Conservation (phyloP, 2,329 filamentous ascomycete species). For the Periconia digitata region DNA sequence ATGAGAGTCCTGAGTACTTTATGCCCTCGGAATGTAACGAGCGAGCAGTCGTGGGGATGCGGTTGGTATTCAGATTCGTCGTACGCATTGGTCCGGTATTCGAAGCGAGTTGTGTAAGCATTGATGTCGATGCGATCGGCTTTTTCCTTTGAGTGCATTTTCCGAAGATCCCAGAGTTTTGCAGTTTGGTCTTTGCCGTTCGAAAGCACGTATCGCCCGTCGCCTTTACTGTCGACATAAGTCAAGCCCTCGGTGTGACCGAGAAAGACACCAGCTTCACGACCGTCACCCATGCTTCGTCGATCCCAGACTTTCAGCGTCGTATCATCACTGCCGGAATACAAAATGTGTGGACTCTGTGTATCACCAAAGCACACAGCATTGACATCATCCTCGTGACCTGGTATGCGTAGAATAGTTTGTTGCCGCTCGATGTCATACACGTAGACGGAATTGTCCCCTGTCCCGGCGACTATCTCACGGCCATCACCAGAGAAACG, state of each 20-base stretch:
- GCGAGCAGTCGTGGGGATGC: conserved; percentile 82
- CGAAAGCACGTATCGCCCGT: conserved; percentile 84
- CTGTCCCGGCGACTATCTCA: conserved; percentile 88
- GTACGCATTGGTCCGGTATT: conserved; percentile 72
- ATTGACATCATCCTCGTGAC: conserved; percentile 88
- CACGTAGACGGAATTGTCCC: conserved; percentile 75
- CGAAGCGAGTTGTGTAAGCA: conserved; percentile 65
- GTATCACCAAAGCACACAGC: conserved; percentile 94
- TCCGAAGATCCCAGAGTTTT: conserved; percentile 94
- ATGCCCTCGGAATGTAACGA: conserved; percentile 93
- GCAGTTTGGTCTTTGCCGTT: conserved; percentile 97
- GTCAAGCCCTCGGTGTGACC: conserved; percentile 67
- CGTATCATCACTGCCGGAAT: conserved; percentile 92
- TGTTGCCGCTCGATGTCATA: conserved; percentile 86
- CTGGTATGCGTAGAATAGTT: conserved; percentile 72
- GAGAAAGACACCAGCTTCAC: conserved; percentile 65
- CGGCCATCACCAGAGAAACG: conserved; percentile 90
- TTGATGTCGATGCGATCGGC: conserved; percentile 60
- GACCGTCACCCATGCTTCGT: conserved; percentile 64
- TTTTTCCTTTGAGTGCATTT: conserved; percentile 75
- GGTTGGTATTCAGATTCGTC: conserved; percentile 67
- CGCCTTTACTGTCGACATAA: conserved; percentile 78
- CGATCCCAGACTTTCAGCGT: conserved; percentile 97
- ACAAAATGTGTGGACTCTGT: conserved; percentile 86
- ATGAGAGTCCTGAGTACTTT: conserved; percentile 87